Percentiles rank a stretch among this genome's conserved stretches.
Conservation (phyloP, 768 basidiomycete species). For the Boletus subcaerulescens region DNA sequence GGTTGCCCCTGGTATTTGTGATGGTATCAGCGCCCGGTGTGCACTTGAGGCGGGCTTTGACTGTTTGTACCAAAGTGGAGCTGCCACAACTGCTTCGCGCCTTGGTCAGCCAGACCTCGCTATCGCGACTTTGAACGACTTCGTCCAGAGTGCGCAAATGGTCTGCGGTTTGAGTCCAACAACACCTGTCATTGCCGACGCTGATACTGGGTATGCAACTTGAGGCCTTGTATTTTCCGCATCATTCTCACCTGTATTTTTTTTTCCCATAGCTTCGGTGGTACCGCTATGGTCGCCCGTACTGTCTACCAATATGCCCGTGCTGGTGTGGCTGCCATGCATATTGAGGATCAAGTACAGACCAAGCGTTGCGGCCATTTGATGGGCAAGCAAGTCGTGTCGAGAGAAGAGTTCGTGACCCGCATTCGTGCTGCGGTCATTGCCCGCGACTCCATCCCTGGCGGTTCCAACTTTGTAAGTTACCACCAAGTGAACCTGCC, state of each 20-base stretch:
- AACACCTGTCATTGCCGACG: conserved; percentile 73
- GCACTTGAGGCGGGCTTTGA: conserved; percentile 78
- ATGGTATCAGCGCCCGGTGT: conserved; percentile 77
- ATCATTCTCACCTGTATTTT: conserved; percentile 6
- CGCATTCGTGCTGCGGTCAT: conserved; percentile 76
- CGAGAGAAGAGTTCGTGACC: conserved; percentile 69
- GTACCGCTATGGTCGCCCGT: conserved; percentile 71
- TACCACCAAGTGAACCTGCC: background rate
- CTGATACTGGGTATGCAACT: conserved; percentile 63
- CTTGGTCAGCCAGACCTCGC: conserved; percentile 78
- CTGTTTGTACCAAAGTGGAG: conserved; percentile 78
- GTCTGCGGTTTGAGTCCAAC: conserved; percentile 63
- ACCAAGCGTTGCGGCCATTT: conserved; percentile 79
- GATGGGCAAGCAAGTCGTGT: conserved; percentile 79
- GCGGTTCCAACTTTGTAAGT: conserved; percentile 69
- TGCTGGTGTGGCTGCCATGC: conserved; percentile 69
- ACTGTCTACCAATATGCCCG: conserved; percentile 69
- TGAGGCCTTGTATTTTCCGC: background rate
- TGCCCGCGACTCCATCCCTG: conserved; percentile 73
- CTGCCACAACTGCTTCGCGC: conserved; percentile 77
- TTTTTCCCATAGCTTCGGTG: conserved; percentile 54
- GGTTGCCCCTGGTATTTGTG: conserved; percentile 78
- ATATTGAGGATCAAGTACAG: conserved; percentile 82
- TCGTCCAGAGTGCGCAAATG: conserved; percentile 69
- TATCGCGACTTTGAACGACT: conserved; percentile 76